Evolutionary conservation across 805 yeast species (phyloP).

Genomic region (Pichia nanzhaoensis): DNA sequence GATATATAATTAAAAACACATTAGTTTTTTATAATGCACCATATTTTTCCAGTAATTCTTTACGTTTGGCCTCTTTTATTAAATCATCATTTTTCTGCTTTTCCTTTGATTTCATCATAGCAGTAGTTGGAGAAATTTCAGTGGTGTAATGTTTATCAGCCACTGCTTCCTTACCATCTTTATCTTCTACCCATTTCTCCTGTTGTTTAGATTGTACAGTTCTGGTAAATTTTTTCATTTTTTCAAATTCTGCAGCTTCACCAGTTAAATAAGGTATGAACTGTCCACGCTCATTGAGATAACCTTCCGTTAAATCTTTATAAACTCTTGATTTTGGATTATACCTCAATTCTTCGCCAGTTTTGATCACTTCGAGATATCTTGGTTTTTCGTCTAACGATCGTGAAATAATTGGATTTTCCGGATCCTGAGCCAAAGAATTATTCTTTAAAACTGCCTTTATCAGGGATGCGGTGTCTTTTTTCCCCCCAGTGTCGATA

Average conservation of each 20-base stretch:
- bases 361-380: slow-evolving; percentile 46
- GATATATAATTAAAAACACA: not conserved
- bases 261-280: slow-evolving; percentile 51
- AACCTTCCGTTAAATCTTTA: slow-evolving; percentile 29
- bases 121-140: slow-evolving; percentile 43
- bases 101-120: slow-evolving; percentile 32
- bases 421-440: slow-evolving; percentile 15
- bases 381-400: slow-evolving; percentile 74
- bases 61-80: slow-evolving; percentile 26
- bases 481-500: not conserved
- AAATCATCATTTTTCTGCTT: slow-evolving; percentile 27
- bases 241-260: slow-evolving; percentile 49
- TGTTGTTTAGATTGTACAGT: slow-evolving; percentile 18
- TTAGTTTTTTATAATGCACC: slow-evolving; percentile 22
- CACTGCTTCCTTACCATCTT: slow-evolving; percentile 13
- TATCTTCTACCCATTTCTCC: slow-evolving; percentile 15
- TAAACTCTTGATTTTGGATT: slow-evolving; percentile 48
- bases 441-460: slow-evolving; percentile 10
- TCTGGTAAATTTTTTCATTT: slow-evolving; percentile 40
- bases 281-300: slow-evolving; percentile 32
- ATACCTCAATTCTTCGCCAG: slow-evolving; percentile 38
- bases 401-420: slow-evolving; percentile 40
- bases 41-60: slow-evolving; percentile 33
- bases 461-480: slow-evolving; percentile 15
- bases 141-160: slow-evolving; percentile 23